A percentile compares a stretch with the other conserved stretches of the same genome.
These are phyloP conservation scores for Pichia sp. DNA, from an alignment of 1,139 yeast species.

Conservation along the genomic window DNA sequence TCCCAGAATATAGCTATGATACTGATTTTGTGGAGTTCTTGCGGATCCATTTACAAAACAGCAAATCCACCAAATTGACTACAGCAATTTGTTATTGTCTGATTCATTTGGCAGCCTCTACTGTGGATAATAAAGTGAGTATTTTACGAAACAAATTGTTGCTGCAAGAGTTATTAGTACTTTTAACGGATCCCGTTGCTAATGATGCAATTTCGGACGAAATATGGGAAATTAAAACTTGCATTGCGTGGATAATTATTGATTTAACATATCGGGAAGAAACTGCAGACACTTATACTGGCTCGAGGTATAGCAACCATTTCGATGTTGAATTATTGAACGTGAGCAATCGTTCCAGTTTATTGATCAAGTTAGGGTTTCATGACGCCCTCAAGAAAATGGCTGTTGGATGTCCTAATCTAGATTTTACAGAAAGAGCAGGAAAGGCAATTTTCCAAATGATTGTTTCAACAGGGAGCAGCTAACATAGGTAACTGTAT, in stretches of 20 bases:
- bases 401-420: constrained; percentile 31
- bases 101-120: constrained; percentile 56
- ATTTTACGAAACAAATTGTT: constrained; percentile 41
- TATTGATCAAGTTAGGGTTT: constrained; percentile 39
- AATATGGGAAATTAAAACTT: constrained; percentile 44
- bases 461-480: constrained; percentile 16
- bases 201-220: constrained; percentile 32
- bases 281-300: constrained; percentile 20
- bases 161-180: constrained; percentile 35
- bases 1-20: constrained; percentile 31
- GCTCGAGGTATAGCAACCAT: constrained; percentile 10
- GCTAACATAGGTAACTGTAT: neutral
- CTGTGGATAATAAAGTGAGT: constrained; percentile 43
- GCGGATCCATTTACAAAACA: constrained; percentile 32
- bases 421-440: constrained; percentile 48
- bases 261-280: constrained; percentile 40
- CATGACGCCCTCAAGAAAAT: constrained; percentile 34
- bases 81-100: constrained; percentile 49
- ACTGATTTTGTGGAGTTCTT: constrained; percentile 36
- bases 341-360: constrained; percentile 26
- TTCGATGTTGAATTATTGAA: constrained; percentile 14
- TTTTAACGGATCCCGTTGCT: constrained; percentile 31
- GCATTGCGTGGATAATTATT: constrained; percentile 56
- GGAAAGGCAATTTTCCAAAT: constrained; percentile 41
- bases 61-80: constrained; percentile 35